Percentiles rank a stretch among this genome's conserved stretches.
Conservation (phyloP, 257 asterid genomes). For the Rehmannia glutinosa region DNA sequence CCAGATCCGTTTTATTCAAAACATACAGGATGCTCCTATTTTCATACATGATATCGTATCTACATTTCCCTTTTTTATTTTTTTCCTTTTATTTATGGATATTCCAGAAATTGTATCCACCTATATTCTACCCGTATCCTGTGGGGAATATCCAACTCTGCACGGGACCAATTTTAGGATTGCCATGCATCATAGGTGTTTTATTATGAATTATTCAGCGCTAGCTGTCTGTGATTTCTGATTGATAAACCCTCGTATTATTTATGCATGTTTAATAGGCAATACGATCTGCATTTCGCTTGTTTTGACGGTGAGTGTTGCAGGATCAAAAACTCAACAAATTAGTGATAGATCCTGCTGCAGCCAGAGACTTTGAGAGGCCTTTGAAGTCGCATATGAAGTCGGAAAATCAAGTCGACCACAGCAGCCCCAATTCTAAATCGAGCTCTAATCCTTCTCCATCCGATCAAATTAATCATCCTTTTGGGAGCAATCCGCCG, state of each 20-base stretch:
- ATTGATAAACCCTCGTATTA: neutral
- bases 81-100: neutral
- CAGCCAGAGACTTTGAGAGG: slow-evolving; percentile 87
- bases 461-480: slow-evolving; percentile 31
- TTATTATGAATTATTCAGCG: neutral
- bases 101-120: neutral
- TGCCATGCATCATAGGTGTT: neutral
- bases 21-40: too few relatives aligned
- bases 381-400: slow-evolving; percentile 48
- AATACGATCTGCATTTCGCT: neutral
- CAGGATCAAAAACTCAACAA: slow-evolving; percentile 89
- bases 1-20: too few relatives aligned
- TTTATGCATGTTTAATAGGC: neutral
- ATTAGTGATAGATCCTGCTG: slow-evolving; percentile 67
- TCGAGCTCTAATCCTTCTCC: slow-evolving; percentile 34
- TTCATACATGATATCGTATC: neutral
- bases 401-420: slow-evolving; percentile 53
- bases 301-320: slow-evolving; percentile 11
- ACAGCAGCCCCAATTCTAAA: slow-evolving; percentile 35
- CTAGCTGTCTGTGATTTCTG: neutral
- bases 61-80: too few relatives aligned
- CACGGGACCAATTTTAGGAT: neutral
- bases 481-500: slow-evolving; percentile 31
- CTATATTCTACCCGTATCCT: neutral
- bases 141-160: too few relatives aligned